Base-by-base conservation (phyloP, 1,139 yeast genomes). In the Pneumocystis sp. region DNA sequence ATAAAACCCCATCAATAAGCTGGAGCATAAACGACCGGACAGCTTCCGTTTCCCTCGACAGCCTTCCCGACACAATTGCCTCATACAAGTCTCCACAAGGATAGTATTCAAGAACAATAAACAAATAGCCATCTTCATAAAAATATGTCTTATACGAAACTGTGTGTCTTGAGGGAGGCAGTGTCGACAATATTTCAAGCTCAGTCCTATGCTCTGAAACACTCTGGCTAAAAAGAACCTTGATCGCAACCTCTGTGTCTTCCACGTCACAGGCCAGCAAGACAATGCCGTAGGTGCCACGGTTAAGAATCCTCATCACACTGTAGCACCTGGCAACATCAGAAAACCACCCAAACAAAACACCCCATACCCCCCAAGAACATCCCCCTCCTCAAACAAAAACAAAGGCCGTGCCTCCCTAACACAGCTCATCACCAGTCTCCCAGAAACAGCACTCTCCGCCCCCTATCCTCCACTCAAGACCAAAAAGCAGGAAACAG, bases 261-360 rank as follows among this genome's bases (percentile, higher is more conserved):
- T 39, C 39, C 21, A n/a, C 17, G 74, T 91, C 96, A 72, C 84
- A 85, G 6, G 96, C 97, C 44, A 91, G 81, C 1, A 96, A 85
- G 10, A 91, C 97, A 65, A 87, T 82, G 61, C 97, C 97, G 75
- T 89, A 91, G 0, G 97, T 89, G 50, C 97, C 97, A 75, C 89
- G 93, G 74, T 93, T 89, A 67, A 91, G 83, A 72, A 87, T 91
- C 65, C 86, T 84, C 19, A 89, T 81, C 72, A 86, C 85, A 67
- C 79, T 77, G 77, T 90, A 91, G 68, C 89, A 79, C 21, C 63
- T 61, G 10, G 19, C 56, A 31, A 31, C 8, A 15, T 15, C 3
- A 50, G 17, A 50, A 12, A 50, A 15, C 4, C 31, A 15, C 3
- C 21, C 10, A 2, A 25, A 3, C 10, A 6, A 19, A 50, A 50